Conservation (phyloP, 1,284 basidiomycete species). For the Mycosarcoma maydis region DNA sequence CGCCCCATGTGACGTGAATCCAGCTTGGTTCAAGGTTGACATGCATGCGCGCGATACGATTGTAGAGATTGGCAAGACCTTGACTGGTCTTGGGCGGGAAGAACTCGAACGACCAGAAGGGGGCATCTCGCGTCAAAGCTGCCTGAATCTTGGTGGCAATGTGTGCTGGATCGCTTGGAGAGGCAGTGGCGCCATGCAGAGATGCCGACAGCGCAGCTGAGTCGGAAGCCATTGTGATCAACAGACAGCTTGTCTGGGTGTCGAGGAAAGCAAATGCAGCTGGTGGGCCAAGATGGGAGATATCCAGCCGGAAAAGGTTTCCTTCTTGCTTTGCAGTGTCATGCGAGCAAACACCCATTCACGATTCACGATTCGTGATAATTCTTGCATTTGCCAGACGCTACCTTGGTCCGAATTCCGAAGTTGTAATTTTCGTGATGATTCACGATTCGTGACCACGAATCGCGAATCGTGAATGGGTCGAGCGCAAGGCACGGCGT, state of each 20-base stretch:
- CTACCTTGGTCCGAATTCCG: background rate
- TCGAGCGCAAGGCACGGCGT: too few relatives aligned
- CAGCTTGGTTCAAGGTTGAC: constrained; percentile 71
- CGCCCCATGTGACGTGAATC: constrained; percentile 89
- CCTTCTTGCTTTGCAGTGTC: background rate
- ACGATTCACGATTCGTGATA: too few relatives aligned
- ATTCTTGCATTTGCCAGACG: too few relatives aligned
- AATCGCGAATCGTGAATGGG: too few relatives aligned
- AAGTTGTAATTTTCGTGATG: too few relatives aligned
- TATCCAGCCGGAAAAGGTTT: background rate
- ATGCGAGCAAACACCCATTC: constrained; percentile 8
- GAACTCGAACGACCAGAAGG: constrained; percentile 80
- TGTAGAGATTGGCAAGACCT: constrained; percentile 76
- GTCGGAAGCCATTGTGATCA: constrained; percentile 2
- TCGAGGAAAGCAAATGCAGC: background rate
- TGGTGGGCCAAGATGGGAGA: background rate
- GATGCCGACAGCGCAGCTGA: constrained; percentile 1
- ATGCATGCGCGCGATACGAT: constrained; percentile 71
- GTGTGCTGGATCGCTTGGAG: constrained; percentile 30
- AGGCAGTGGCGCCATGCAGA: background rate
- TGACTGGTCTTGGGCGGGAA: constrained; percentile 91
- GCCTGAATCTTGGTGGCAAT: constrained; percentile 38
- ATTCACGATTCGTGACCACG: too few relatives aligned
- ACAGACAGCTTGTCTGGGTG: background rate
- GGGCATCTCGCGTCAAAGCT: constrained; percentile 22